These are phyloP conservation scores for Rhizopus arrhizus DNA, from an alignment of 371 early-diverging fungal genomes.

Conservation along the genomic window DNA sequence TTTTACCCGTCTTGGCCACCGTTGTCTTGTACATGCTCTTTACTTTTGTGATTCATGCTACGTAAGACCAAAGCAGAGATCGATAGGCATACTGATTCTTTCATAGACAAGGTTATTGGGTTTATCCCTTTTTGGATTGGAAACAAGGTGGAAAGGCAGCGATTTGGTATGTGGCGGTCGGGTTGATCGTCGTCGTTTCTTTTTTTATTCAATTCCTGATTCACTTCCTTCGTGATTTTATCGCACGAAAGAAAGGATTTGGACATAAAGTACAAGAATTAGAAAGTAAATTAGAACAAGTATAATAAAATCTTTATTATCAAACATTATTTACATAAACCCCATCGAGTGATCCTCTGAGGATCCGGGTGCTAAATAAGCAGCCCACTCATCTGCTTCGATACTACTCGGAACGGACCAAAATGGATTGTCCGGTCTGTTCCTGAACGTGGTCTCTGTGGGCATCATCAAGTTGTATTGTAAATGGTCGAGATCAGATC, in stretches of 20 bases:
- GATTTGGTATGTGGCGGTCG: constrained; percentile 48
- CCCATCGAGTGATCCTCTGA: not conserved
- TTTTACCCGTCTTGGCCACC: constrained; percentile 38
- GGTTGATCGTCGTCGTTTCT: constrained; percentile 35
- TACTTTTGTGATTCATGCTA: constrained; percentile 50
- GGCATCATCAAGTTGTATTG: not conserved
- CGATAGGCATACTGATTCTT: not conserved
- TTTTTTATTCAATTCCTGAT: constrained; percentile 48
- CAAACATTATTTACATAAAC: not conserved
- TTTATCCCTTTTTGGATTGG: constrained; percentile 61
- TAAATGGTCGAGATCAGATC: not conserved
- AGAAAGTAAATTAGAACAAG: not conserved
- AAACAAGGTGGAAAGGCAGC: constrained; percentile 45
- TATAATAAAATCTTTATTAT: not conserved
- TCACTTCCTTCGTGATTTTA: constrained; percentile 43
- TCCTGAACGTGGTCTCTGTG: constrained; percentile 31
- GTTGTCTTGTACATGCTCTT: constrained; percentile 55
- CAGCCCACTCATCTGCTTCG: constrained; percentile 50
- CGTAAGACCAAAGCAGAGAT: constrained; percentile 24
- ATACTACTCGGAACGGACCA: constrained; percentile 54
- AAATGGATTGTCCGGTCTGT: constrained; percentile 52
- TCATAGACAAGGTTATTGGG: constrained; percentile 43
- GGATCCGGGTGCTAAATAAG: constrained; percentile 34
- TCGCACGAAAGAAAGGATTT: constrained; percentile 27
- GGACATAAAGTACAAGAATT: not conserved